These are phyloP conservation scores for Chalciporus chontae DNA, from an alignment of 768 basidiomycete species.

Conservation along the genomic window DNA sequence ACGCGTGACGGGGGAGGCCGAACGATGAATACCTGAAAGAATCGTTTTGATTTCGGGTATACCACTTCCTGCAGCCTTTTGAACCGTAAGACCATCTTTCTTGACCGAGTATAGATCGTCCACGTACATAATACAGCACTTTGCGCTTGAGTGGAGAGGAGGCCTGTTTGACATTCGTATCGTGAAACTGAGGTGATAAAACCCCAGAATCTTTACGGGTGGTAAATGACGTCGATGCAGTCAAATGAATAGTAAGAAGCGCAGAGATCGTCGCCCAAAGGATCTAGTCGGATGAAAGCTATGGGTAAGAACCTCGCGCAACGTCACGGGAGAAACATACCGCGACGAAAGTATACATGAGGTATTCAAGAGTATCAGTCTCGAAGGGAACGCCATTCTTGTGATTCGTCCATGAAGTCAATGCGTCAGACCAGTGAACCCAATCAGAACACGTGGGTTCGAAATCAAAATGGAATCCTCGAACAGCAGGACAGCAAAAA, in stretches of 20 bases:
- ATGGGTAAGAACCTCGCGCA: neutral
- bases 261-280: slow-evolving; percentile 68
- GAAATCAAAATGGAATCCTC: slow-evolving; percentile 3
- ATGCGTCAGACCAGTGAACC: slow-evolving; percentile 69
- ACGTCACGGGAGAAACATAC: slow-evolving; percentile 44
- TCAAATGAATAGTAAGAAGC: slow-evolving; percentile 81
- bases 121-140: slow-evolving; percentile 78
- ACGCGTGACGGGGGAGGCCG: slow-evolving; percentile 1
- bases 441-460: slow-evolving; percentile 60
- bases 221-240: slow-evolving; percentile 82
- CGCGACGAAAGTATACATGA: slow-evolving; percentile 70
- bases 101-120: neutral
- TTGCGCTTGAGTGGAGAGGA: slow-evolving; percentile 47
- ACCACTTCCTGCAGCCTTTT: slow-evolving; percentile 88
- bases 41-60: slow-evolving; percentile 98
- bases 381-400: slow-evolving; percentile 6
- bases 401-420: slow-evolving; percentile 31
- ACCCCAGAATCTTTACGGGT: slow-evolving; percentile 90
- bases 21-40: slow-evolving; percentile 55
- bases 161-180: slow-evolving; percentile 23
- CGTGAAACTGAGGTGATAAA: slow-evolving; percentile 45
- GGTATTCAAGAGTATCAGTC: slow-evolving; percentile 56
- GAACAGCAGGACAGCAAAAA: slow-evolving; percentile 69
- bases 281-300: slow-evolving; percentile 43
- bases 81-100: slow-evolving; percentile 13